Base-by-base conservation (phyloP, 176 grass and related monocot species). In the Oryza officinalis region DNA sequence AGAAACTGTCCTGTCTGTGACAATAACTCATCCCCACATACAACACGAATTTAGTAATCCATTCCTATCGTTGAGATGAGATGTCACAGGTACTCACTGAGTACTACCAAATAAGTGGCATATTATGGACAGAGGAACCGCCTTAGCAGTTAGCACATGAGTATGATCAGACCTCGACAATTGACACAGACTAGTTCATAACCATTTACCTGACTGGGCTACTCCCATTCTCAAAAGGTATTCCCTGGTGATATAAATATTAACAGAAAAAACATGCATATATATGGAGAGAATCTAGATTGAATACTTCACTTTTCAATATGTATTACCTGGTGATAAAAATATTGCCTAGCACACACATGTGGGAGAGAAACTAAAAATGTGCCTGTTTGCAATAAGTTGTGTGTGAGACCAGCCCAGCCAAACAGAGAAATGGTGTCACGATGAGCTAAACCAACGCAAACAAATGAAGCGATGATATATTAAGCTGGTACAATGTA, bases 101-200 rank as follows among this genome's bases (percentile, higher is more conserved):
- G 15, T 33, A 65, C 9, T 57, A 75, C 22, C 27, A 74, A 83
- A 65, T 2, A 84, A 84, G 30, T 63, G 75, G 14, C 31, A 37
- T 37, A 50, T 37, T 65, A 72, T 76, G 82, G 72, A 67, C 25
- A 52, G 72, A 67, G 44, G 33, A 14, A 43, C 43, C 43, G 4
- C 8, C 27, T 74, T 15, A 64, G 41, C 12, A 73, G 54, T 73
- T 60, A 68, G 26, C 54, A 64, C 2, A 25, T 50, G 43, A 26
- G 65, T 61, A 67, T 27, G 60, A 84, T 67, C 69, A 83, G 65
- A 66, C 60, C 59, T 66, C 9, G 13, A 38, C 8, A 23, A 30
- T 50, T 15, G 27, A 38, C 5, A 23, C 10, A 6, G 23, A 66
- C 22, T 38, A 35, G 13, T 22, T 67, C 28, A 75, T 76, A 38